Evolutionary conservation across 495 filamentous ascomycete species (phyloP).

Genomic region (Penicillium riverlandense): DNA sequence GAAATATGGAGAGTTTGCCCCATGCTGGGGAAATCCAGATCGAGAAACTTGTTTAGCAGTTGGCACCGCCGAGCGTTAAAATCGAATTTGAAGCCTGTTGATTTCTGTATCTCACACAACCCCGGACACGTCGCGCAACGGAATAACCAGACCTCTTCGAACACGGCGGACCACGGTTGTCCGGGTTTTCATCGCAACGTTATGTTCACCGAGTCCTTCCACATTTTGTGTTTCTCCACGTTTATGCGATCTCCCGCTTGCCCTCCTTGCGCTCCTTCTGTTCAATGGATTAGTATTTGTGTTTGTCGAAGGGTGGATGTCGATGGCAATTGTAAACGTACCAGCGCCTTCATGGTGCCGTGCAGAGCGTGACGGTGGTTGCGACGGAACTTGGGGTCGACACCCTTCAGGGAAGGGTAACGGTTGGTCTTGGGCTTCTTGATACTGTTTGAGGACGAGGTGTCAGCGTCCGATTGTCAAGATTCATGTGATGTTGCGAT

Average conservation of each 20-base stretch:
- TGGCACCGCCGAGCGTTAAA: conserved; percentile 16
- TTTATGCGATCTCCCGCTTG: conserved; percentile 86
- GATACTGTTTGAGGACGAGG: conserved; percentile 57
- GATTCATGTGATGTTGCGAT: no score
- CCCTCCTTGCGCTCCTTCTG: conserved; percentile 98
- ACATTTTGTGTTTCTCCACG: conserved; percentile 14
- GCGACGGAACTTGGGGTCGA: conserved; percentile 98
- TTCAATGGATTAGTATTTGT: conserved; percentile 36
- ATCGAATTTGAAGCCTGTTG: conserved; percentile 27
- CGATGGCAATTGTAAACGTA: conserved; percentile 44
- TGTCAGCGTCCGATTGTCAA: not conserved
- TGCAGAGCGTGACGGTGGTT: conserved; percentile 99
- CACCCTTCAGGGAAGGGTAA: conserved; percentile 97
- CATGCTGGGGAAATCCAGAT: not conserved
- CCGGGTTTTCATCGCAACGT: conserved; percentile 25
- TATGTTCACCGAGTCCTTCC: conserved; percentile 33
- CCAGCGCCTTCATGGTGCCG: conserved; percentile 95
- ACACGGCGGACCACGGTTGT: conserved; percentile 14
- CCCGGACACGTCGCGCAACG: conserved; percentile 17
- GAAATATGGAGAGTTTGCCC: not conserved
- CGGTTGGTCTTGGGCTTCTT: conserved; percentile 99
- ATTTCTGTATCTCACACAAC: conserved; percentile 26
- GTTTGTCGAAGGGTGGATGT: not conserved
- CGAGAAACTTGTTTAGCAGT: conserved; percentile 1
- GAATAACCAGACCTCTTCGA: conserved; percentile 24